Base-by-base conservation (phyloP, 2,329 filamentous ascomycete genomes). In the Chlorencoelia australis region DNA sequence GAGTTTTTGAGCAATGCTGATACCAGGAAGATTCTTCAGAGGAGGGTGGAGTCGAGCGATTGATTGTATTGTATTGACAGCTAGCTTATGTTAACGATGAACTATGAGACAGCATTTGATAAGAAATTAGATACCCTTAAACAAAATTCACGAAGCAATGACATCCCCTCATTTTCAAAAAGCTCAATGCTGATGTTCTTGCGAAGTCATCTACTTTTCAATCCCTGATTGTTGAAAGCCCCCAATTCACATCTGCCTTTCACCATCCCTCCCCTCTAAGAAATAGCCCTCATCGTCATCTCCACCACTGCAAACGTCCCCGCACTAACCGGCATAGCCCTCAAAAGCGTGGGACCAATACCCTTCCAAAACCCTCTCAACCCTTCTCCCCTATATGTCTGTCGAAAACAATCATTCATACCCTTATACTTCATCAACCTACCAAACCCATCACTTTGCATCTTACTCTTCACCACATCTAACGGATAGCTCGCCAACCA, bases 401-500 rank as follows among this genome's bases (percentile, higher is more conserved):
- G 77, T 41, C 68, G 72, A 61, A 96, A 93, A 65, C 85, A 93
- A 62, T 93, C 83, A 34, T 80, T 73, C 89, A 95, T 95, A 38
- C 68, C 79, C 58, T 66, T 74, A 64, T 82, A 98, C 57, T 71
- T 71, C 66, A 79, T 77, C 45, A 72, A 64, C 32, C 59, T 43
- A 4, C 84, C 86, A 57, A 95, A 91, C 0, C 84, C 88, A 63
- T 98, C 91, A 40, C 82, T 94, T 73, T 98, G 91, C 89, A 96
- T 95, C 75, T 94, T 96, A 64, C 86, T 94, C 82, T 98, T 98
- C 63, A 98, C 65, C 18, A 98, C 89, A 63, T 98, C 91, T 47
- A 98, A 82, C 15, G 91, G 91, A 64, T 98, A 98, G 56, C 86
- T 94, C 22, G 73, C 72, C 37, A 98, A 67, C 91, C 91, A 98